A percentile compares a stretch with the other conserved stretches of the same genome.
These are phyloP conservation scores for Cystobasidiaceae sp. DNA, from an alignment of 1,284 basidiomycete species.

Conservation along the genomic window DNA sequence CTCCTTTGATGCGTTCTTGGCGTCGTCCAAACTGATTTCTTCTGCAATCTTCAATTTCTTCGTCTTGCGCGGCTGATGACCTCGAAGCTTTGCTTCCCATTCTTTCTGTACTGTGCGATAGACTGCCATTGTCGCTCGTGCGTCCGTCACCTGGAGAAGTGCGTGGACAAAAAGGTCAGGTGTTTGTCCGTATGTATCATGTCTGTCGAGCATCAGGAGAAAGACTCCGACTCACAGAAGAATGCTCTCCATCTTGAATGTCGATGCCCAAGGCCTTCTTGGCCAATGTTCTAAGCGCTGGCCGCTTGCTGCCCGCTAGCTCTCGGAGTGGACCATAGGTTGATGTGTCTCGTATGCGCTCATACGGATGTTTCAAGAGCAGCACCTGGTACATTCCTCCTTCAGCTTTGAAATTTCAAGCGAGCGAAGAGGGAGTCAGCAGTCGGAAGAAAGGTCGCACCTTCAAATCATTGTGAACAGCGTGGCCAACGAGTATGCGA, in stretches of 20 bases:
- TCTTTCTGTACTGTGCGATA: constrained; percentile 78
- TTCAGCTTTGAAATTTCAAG: not conserved
- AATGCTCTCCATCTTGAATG: constrained; percentile 85
- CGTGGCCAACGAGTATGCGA: constrained; percentile 85
- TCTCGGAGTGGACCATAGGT: constrained; percentile 52
- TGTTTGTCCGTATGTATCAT: too few relatives aligned
- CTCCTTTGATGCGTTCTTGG: not conserved
- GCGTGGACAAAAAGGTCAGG: not conserved
- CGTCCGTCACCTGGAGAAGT: constrained; percentile 70
- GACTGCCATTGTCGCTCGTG: constrained; percentile 90
- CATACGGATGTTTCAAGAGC: constrained; percentile 79
- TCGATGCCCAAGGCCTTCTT: constrained; percentile 72
- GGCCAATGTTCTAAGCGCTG: constrained; percentile 74
- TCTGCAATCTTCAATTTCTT: constrained; percentile 6
- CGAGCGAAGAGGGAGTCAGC: too few relatives aligned
- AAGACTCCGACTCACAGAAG: constrained; percentile 67
- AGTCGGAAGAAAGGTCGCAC: constrained; percentile 48
- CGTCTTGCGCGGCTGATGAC: not conserved
- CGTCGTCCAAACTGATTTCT: not conserved
- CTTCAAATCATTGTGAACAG: constrained; percentile 85
- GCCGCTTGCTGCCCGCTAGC: constrained; percentile 57
- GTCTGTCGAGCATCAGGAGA: not conserved
- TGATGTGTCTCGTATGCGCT: constrained; percentile 78
- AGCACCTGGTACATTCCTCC: constrained; percentile 66
- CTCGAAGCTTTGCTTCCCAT: constrained; percentile 62